A percentile compares a stretch with the other conserved stretches of the same genome.
Conservation (phyloP, 441 rosid genomes). For the Biscutella laevigata region DNA sequence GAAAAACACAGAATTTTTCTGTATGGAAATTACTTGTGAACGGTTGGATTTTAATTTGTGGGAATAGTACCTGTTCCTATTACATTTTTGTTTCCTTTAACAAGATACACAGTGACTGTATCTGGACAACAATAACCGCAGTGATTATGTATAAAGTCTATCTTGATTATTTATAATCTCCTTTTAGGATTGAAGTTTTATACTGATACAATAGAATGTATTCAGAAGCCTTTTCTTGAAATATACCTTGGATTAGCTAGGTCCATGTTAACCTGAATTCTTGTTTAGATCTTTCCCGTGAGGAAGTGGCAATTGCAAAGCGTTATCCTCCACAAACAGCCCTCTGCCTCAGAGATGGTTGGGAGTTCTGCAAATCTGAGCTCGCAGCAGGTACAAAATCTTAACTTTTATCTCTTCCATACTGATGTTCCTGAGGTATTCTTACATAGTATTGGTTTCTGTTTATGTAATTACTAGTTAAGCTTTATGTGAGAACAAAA, state of each 20-base stretch:
- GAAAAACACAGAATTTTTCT: too few species aligned
- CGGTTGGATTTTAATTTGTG: not conserved
- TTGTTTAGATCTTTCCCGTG: constrained; percentile 76
- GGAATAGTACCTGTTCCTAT: not conserved
- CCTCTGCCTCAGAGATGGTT: constrained; percentile 90
- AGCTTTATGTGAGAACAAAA: constrained; percentile 16
- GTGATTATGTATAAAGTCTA: not conserved
- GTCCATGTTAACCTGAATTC: constrained; percentile 17
- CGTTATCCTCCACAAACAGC: constrained; percentile 87
- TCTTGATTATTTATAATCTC: too few species aligned
- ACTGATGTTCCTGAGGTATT: constrained; percentile 1
- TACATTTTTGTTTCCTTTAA: too few species aligned
- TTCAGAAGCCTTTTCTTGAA: constrained; percentile 2
- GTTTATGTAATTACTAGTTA: constrained; percentile 8
- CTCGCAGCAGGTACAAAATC: constrained; percentile 67
- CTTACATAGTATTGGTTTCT: not conserved
- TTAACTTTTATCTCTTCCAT: not conserved
- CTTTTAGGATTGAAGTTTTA: not conserved
- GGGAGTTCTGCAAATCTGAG: constrained; percentile 92
- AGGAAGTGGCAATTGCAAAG: constrained; percentile 73
- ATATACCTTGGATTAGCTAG: constrained; percentile 2
- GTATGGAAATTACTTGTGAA: not conserved
- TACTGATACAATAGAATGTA: not conserved
- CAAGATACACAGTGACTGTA: not conserved
- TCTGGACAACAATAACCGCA: not conserved